Evolutionary conservation across 768 basidiomycete species (phyloP), one percentile per base, ranked within the genome.

Genomic region (Leucogyrophana mollusca): DNA sequence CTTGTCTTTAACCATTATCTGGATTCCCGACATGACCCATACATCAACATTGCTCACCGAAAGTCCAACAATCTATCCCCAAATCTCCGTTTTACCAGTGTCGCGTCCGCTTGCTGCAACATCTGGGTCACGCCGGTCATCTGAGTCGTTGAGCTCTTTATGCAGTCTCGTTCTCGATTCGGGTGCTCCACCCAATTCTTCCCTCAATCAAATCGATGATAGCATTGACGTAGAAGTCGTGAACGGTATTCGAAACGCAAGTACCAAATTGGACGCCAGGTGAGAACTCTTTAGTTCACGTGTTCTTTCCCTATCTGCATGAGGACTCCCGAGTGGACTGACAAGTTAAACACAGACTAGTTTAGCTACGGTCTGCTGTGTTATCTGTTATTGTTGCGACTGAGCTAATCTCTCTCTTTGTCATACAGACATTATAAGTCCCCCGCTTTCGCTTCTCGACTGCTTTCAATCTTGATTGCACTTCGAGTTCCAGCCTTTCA

Each of bases 181-280:
- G 18, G 62, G 58, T 37, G 58, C 64, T 20, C 54, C 65, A 22
- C 65, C 68, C 41, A 60, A 63, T 33, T 47, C 67, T 9, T 62
- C 60, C 39, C 62, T 71, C 47, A 64, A 58, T 32, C 58, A 69
- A n/a, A 55, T 66, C 25, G 66, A 71, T 18, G 62, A 56, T 23
- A 63, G 71, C 13, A 56, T 60, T 20, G 72, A 78, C 50, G 70
- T 73, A 24, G 73, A 78, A 16, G 68, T 69, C 16, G 76, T 77
- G 50, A 80, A 87, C 44, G 84, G 82, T 9, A 56, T 91, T 50
- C 73, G 71, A 23, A 83, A 90, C 64, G 73, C 73, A 24, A 66
- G 71, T 34, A 57, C 73, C 10, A 73, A 64, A 53, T 64, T 92
- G 44, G 77, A 87, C 53, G 77, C 87, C 37, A 86, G 82, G 90